A percentile compares a stretch with the other conserved stretches of the same genome.
Evolutionary conservation across 306 rosid species (phyloP).

Genomic region (Crataegus laevigata): DNA sequence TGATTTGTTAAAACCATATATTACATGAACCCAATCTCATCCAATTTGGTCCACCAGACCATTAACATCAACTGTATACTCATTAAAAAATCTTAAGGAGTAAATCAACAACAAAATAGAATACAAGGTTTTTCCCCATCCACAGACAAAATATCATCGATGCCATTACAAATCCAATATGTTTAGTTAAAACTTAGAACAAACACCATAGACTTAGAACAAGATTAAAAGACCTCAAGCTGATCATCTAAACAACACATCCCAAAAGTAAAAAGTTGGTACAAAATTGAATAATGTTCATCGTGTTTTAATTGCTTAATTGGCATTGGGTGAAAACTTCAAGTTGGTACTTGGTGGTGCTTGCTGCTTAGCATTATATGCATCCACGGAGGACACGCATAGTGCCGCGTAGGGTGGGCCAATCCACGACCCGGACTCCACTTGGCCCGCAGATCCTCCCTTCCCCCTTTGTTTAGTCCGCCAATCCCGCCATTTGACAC

Average conservation of each 20-base stretch:
- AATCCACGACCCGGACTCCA: neutral
- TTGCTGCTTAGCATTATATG: neutral
- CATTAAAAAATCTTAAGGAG: too few species aligned
- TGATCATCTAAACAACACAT: neutral
- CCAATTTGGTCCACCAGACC: neutral
- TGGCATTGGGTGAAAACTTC: neutral
- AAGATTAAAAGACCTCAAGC: neutral
- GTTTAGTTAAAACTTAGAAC: too few species aligned
- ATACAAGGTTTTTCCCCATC: neutral
- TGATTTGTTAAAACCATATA: neutral
- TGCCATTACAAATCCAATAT: too few species aligned
- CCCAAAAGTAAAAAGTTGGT: neutral
- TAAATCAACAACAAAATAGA: too few species aligned
- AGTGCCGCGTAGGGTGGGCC: neutral
- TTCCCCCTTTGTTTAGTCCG: constrained; percentile 9
- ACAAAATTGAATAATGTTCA: neutral
- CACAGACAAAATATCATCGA: neutral
- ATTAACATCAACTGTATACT: too few species aligned
- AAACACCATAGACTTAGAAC: neutral
- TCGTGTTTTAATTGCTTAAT: neutral
- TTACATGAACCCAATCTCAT: neutral
- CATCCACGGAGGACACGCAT: neutral
- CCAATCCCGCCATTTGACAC: constrained; percentile 22
- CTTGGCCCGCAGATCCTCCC: neutral
- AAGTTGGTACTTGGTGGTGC: neutral